A percentile compares a stretch with the other conserved stretches of the same genome.
phyloP scores from a whole-genome alignment of 331 rosid species.

The Pyracantha coccinea region DNA sequence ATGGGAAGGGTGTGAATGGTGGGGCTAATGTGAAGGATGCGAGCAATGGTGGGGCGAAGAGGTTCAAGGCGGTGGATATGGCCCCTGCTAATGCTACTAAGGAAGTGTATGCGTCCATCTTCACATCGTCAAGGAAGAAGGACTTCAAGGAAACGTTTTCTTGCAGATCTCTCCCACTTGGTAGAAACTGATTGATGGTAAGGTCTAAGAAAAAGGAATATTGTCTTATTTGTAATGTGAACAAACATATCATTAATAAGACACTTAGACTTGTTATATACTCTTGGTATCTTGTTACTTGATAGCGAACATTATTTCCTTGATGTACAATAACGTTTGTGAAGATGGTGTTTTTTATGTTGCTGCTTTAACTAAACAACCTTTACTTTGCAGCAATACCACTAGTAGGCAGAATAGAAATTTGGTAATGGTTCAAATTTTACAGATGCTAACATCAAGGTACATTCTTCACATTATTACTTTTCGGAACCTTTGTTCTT shows the following conservation, averaged over 20 bases:
- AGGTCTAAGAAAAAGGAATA: background rate
- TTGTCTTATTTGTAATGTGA: background rate
- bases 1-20: constrained; percentile 39
- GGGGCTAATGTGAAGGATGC: constrained; percentile 33
- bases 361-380: background rate
- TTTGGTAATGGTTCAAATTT: background rate
- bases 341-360: background rate
- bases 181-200: constrained; percentile 54
- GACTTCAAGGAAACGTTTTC: constrained; percentile 68
- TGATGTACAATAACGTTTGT: background rate
- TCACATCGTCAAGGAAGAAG: constrained; percentile 75
- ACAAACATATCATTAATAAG: background rate
- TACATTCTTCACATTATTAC: background rate
- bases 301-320: background rate
- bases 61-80: constrained; percentile 65
- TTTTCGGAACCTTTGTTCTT: background rate
- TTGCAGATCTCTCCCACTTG: constrained; percentile 92
- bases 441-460: background rate
- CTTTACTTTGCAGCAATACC: background rate
- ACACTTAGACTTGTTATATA: background rate
- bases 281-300: background rate
- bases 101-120: constrained; percentile 83
- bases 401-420: background rate
- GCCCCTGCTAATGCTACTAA: constrained; percentile 73
- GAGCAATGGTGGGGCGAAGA: constrained; percentile 42